Evolutionary conservation across 345 rosid genomes (phyloP), one percentile per base, ranked within the genome.

Genomic region (Cardamine resedifolia): DNA sequence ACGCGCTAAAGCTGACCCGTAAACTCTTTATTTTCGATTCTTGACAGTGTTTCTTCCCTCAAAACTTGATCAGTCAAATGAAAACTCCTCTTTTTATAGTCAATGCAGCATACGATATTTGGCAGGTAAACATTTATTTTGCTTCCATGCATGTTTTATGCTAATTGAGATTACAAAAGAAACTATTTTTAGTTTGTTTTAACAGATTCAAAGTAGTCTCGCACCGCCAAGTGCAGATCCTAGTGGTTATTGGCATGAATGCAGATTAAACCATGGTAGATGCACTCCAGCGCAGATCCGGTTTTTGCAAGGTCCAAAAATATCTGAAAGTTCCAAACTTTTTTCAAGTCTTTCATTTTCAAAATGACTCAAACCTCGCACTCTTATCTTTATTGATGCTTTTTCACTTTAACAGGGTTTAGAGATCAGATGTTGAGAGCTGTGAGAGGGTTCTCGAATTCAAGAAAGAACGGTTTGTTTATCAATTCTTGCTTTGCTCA

Each of bases 211-310:
- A 72, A 85, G 90, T 38, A 96, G 98, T 79, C 77, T 92, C 8
- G 98, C 98, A 60, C 98, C 99, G 5, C 90, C 90, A 57, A 71
- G 91, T 7, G 96, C 98, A 19, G 99, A 96, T 83, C 98, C 94
- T 27, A 82, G 78, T 64, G 99, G 99, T 66, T 81, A 81, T 52
- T 96, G 99, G 99, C 92, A 72, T 26, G 84, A 83, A 51, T 96
- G 99, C 72, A 84, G 92, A 65, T 79, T 88, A 68, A 84, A 96
- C 83, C 85, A 88, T 67, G 87, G 85, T 7, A 88, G 84, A 82
- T 96, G 99, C 60, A 76, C 87, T 14, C 71, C 84, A 4, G 71
- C 85, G 3, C 99, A 96, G 66, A 72, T 96, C 64, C 82, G 81
- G 57, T 86, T 84, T 75, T 74, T 96, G 71, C 99, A 92, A 88